These are phyloP conservation scores for Suillus placidus DNA, from an alignment of 768 basidiomycete genomes.

Conservation along the genomic window DNA sequence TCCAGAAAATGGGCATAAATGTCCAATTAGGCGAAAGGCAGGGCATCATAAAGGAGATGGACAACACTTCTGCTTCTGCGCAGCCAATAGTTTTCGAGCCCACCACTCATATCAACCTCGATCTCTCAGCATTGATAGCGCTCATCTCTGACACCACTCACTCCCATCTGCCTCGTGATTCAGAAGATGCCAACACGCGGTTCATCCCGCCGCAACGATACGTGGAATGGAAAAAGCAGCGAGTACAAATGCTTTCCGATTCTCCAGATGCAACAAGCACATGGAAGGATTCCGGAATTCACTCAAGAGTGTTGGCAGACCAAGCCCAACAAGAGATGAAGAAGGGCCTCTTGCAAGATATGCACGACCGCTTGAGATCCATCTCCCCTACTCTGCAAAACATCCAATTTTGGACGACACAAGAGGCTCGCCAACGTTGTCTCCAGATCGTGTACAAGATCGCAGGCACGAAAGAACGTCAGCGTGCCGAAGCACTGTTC, in stretches of 20 bases:
- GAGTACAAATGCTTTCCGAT: slow-evolving; percentile 13
- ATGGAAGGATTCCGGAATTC: slow-evolving; percentile 47
- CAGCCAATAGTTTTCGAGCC: slow-evolving; percentile 38
- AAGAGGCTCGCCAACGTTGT: slow-evolving; percentile 73
- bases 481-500: slow-evolving; percentile 66
- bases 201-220: slow-evolving; percentile 65
- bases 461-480: slow-evolving; percentile 69
- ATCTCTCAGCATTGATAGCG: slow-evolving; percentile 84
- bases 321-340: slow-evolving; percentile 80
- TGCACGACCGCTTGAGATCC: slow-evolving; percentile 49
- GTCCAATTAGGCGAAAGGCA: slow-evolving; percentile 66
- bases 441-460: slow-evolving; percentile 80
- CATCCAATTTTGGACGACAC: slow-evolving; percentile 79
- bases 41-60: slow-evolving; percentile 9
- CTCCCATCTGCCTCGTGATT: slow-evolving; percentile 56
- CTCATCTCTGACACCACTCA: slow-evolving; percentile 84
- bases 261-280: slow-evolving; percentile 5
- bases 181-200: slow-evolving; percentile 60
- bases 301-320: slow-evolving; percentile 68
- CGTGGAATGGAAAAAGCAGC: slow-evolving; percentile 58
- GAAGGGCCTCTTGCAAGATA: slow-evolving; percentile 61
- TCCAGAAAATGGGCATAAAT: slow-evolving; percentile 65
- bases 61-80: slow-evolving; percentile 29
- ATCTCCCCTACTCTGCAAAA: slow-evolving; percentile 18
- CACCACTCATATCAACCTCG: slow-evolving; percentile 71